phyloP scores from a whole-genome alignment of 176 grass and related monocot species.

The Ensete ventricosum region DNA sequence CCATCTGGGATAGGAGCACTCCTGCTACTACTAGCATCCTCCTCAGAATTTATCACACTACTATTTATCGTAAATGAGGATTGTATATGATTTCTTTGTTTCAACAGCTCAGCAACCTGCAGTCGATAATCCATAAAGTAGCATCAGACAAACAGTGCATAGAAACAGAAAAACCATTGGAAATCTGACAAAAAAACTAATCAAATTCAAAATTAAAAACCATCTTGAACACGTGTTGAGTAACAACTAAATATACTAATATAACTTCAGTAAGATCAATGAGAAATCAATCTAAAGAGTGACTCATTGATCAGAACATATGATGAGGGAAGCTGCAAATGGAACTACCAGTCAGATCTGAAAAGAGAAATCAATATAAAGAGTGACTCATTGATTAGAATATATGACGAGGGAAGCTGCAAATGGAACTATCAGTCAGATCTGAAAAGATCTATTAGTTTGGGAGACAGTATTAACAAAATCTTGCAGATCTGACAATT shows the following conservation, averaged over 20 bases:
- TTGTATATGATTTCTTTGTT: slow-evolving; percentile 73
- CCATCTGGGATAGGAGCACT: slow-evolving; percentile 35
- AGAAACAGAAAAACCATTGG: background rate
- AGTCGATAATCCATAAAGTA: slow-evolving; percentile 5
- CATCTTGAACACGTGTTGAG: background rate
- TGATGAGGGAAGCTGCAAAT: too few species aligned
- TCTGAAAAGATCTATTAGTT: too few species aligned
- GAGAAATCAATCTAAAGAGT: too few species aligned
- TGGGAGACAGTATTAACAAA: too few species aligned
- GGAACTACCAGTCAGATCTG: too few species aligned
- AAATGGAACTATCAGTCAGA: too few species aligned
- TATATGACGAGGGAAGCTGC: too few species aligned
- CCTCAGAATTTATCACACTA: slow-evolving; percentile 37
- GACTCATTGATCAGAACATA: too few species aligned
- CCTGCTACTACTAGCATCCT: slow-evolving; percentile 34
- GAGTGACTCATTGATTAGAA: too few species aligned
- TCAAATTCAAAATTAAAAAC: slow-evolving; percentile 5
- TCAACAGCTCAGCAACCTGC: slow-evolving; percentile 85
- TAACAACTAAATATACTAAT: background rate
- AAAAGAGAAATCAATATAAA: too few species aligned
- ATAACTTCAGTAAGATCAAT: background rate
- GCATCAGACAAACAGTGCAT: background rate
- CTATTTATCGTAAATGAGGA: slow-evolving; percentile 64
- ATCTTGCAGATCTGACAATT: too few species aligned
- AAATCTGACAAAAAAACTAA: slow-evolving; percentile 2